phyloP scores from a whole-genome alignment of 371 early-diverging fungal genomes.

The Batrachochytrium dendrobatidis region DNA sequence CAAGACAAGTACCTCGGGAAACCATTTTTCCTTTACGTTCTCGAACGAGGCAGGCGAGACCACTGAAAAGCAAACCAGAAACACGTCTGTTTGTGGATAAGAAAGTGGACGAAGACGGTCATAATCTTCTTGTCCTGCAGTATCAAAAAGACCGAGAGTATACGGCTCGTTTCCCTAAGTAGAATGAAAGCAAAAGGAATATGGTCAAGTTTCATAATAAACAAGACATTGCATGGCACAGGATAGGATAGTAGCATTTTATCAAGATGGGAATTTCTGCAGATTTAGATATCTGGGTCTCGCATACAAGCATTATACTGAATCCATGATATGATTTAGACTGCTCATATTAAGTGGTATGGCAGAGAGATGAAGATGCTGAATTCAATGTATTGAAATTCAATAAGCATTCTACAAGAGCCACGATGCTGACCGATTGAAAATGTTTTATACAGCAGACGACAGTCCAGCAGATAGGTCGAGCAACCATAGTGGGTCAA shows the following conservation, averaged over 20 bases:
- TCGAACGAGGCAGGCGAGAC: conserved; percentile 84
- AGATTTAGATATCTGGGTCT: not conserved
- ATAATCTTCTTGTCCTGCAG: conserved; percentile 96
- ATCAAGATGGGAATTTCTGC: too few relatives aligned
- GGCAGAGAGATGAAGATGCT: too few relatives aligned
- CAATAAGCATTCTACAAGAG: too few relatives aligned
- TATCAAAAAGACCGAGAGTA: conserved; percentile 86
- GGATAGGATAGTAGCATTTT: too few relatives aligned
- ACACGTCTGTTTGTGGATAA: conserved; percentile 60
- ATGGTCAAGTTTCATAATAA: conserved; percentile 2
- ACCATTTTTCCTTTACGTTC: conserved; percentile 52
- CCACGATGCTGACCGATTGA: too few relatives aligned
- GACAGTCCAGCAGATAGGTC: too few relatives aligned
- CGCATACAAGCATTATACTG: not conserved
- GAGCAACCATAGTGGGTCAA: too few relatives aligned
- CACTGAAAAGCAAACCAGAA: conserved; percentile 95
- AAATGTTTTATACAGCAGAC: too few relatives aligned
- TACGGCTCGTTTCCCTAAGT: conserved; percentile 43
- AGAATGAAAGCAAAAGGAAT: conserved; percentile 6
- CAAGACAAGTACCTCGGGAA: conserved; percentile 42
- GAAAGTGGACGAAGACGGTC: conserved; percentile 94
- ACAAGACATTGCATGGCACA: conserved; percentile 3
- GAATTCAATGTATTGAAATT: too few relatives aligned
- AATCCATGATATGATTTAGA: too few relatives aligned
- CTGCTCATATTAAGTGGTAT: too few relatives aligned